Evolutionary conservation across 257 asterid species (phyloP).

Genomic region (Lantana camara): DNA sequence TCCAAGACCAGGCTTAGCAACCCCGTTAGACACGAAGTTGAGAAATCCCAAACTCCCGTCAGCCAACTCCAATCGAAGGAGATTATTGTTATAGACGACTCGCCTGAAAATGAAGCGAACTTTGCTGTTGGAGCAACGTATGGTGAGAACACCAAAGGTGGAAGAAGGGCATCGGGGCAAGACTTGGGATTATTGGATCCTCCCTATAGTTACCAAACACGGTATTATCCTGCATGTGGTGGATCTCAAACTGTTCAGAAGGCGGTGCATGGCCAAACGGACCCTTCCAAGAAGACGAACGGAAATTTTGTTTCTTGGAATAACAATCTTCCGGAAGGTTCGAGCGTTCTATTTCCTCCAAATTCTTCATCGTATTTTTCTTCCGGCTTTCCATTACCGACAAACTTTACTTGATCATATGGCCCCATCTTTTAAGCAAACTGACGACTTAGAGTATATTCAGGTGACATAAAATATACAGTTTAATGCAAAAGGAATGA

Average conservation of each 20-base stretch:
- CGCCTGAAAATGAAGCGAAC: slow-evolving; percentile 31
- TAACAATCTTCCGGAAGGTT: slow-evolving; percentile 11
- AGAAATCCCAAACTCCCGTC: slow-evolving; percentile 26
- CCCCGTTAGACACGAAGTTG: slow-evolving; percentile 26
- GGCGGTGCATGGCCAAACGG: slow-evolving; percentile 35
- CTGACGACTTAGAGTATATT: slow-evolving; percentile 2
- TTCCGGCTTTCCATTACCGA: slow-evolving; percentile 35
- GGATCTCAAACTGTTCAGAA: slow-evolving; percentile 33
- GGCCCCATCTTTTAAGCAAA: slow-evolving; percentile 1
- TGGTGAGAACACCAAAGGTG: slow-evolving; percentile 19
- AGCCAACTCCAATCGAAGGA: slow-evolving; percentile 31
- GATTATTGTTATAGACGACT: slow-evolving; percentile 43
- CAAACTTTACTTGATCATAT: slow-evolving; percentile 23
- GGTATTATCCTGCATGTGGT: slow-evolving; percentile 29
- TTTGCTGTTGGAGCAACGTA: slow-evolving; percentile 12
- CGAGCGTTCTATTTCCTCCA: slow-evolving; percentile 8
- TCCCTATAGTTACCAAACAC: slow-evolving; percentile 28
- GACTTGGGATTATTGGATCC: slow-evolving; percentile 33
- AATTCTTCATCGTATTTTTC: slow-evolving; percentile 29
- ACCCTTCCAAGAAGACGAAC: slow-evolving; percentile 27
- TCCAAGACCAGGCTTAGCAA: slow-evolving; percentile 23
- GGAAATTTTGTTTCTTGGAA: slow-evolving; percentile 38
- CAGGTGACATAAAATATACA: slow-evolving; percentile 22
- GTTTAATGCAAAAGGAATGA: slow-evolving; percentile 21
- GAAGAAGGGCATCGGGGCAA: slow-evolving; percentile 23